Evolutionary conservation across 148 eudicot species (phyloP).

Genomic region (Vaccinium corymbosum): DNA sequence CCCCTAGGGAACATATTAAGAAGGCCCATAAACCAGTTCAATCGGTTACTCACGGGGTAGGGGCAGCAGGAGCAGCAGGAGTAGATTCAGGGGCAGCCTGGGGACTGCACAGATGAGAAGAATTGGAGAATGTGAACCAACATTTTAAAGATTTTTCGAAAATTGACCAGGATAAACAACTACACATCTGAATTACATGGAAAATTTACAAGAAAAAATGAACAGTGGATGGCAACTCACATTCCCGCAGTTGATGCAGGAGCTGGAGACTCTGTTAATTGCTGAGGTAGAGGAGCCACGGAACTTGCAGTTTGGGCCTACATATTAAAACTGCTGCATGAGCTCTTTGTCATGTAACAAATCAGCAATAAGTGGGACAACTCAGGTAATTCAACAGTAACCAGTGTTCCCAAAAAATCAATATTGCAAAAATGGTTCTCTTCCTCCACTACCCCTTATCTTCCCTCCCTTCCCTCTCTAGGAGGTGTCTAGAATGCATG

Average conservation of each 20-base stretch:
- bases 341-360: slow-evolving; percentile 4
- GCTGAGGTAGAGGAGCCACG: slow-evolving; percentile 30
- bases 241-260: slow-evolving; percentile 27
- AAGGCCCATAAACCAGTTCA: background rate
- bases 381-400: background rate
- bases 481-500: background rate
- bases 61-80: slow-evolving; percentile 29
- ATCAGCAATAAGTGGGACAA: background rate
- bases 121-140: slow-evolving; percentile 7
- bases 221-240: slow-evolving; percentile 33
- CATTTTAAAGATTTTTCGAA: background rate
- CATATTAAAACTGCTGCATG: slow-evolving; percentile 14
- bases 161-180: background rate
- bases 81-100: slow-evolving; percentile 31
- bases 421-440: background rate
- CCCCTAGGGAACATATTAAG: background rate
- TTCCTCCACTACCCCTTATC: background rate
- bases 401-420: background rate
- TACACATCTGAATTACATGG: background rate
- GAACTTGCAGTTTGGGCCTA: slow-evolving; percentile 42
- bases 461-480: background rate
- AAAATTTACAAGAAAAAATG: background rate
- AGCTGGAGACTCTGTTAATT: slow-evolving; percentile 37
- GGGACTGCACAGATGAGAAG: slow-evolving; percentile 28
- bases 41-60: slow-evolving; percentile 43